These are phyloP conservation scores for Entomortierella beljakovae DNA, from an alignment of 192 early-diverging fungal genomes.

Conservation along the genomic window DNA sequence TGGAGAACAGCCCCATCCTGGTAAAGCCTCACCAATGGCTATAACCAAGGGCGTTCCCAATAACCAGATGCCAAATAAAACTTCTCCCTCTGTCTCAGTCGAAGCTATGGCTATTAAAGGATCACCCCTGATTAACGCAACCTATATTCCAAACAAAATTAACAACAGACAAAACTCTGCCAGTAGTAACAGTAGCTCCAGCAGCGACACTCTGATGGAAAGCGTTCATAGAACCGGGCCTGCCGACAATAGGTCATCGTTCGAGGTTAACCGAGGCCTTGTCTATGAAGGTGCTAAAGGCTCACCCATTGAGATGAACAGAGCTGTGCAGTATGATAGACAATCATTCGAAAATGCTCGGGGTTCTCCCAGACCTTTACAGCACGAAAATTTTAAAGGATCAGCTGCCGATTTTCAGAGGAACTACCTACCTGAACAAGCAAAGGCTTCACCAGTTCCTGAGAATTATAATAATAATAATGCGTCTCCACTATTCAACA, in stretches of 20 bases:
- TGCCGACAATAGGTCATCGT: background rate
- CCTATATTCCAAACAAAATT: slow-evolving; percentile 5
- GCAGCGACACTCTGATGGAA: slow-evolving; percentile 21
- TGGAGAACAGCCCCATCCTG: slow-evolving; percentile 12
- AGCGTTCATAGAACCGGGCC: slow-evolving; percentile 12
- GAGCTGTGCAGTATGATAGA: no score
- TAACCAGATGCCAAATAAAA: slow-evolving; percentile 3
- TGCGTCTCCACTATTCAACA: background rate
- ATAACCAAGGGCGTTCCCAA: slow-evolving; percentile 5
- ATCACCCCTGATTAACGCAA: slow-evolving; percentile 15
- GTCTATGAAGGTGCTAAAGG: slow-evolving; percentile 15
- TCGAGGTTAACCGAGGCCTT: slow-evolving; percentile 13
- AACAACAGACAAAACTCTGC: background rate
- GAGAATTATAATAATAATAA: no score
- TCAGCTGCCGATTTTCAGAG: no score
- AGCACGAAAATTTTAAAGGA: no score
- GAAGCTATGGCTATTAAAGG: slow-evolving; percentile 11
- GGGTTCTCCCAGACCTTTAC: background rate
- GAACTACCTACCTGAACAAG: no score
- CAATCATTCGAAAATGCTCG: slow-evolving; percentile 3
- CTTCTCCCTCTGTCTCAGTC: slow-evolving; percentile 9
- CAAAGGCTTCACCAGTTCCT: no score
- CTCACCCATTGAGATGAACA: slow-evolving; percentile 3
- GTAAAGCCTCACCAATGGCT: slow-evolving; percentile 5
- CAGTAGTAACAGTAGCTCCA: background rate